Evolutionary conservation across 1,139 yeast species (phyloP).

Genomic region (Magnusiomyces tetraspermus): DNA sequence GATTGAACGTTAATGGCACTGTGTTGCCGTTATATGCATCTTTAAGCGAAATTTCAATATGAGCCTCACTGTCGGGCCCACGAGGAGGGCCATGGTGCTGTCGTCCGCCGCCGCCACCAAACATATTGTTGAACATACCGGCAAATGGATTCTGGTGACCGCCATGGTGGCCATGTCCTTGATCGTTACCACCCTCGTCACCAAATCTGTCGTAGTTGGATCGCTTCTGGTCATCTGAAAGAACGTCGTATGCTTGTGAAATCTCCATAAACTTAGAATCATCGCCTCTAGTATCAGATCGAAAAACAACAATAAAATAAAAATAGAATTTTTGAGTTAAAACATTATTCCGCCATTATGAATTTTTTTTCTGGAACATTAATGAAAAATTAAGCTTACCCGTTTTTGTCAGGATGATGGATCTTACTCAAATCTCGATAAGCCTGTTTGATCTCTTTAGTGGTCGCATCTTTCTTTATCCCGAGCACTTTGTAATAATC

Average conservation of each 20-base stretch:
- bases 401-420: constrained; percentile 92
- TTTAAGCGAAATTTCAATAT: constrained; percentile 46
- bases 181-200: constrained; percentile 56
- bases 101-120: constrained; percentile 45
- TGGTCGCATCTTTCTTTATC: constrained; percentile 56
- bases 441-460: constrained; percentile 77
- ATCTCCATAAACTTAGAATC: constrained; percentile 81
- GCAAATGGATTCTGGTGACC: constrained; percentile 31
- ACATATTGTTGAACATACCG: constrained; percentile 67
- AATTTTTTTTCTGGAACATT: too few species aligned
- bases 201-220: constrained; percentile 71
- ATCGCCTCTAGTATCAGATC: constrained; percentile 41
- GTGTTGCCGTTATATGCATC: constrained; percentile 65
- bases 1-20: constrained; percentile 51
- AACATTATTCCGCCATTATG: too few species aligned
- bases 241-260: constrained; percentile 88
- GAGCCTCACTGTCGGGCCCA: constrained; percentile 58
- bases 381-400: too few species aligned
- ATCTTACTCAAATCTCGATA: constrained; percentile 76
- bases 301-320: background rate
- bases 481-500: constrained; percentile 41
- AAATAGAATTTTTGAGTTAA: background rate
- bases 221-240: constrained; percentile 69
- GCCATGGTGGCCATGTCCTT: constrained; percentile 23
- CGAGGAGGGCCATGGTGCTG: constrained; percentile 34